Conservation (phyloP, 2,329 filamentous ascomycete species). For the Coniella lustricola region DNA sequence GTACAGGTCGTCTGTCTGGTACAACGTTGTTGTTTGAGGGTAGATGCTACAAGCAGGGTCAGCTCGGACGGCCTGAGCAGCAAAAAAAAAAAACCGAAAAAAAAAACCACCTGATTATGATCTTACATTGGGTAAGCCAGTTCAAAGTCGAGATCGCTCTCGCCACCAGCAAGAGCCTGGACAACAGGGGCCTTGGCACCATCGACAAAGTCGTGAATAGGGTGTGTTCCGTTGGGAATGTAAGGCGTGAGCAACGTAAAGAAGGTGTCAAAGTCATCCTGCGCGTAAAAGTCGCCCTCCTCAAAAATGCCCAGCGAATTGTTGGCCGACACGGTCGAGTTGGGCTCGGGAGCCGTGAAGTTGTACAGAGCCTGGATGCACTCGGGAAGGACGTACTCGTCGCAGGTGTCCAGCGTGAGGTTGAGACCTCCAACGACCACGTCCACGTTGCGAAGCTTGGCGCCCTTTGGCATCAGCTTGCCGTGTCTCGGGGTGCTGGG, state of each 20-base stretch:
- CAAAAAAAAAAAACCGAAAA: too few relatives aligned
- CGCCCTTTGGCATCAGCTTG: slow-evolving; percentile 2
- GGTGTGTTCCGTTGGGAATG: slow-evolving; percentile 8
- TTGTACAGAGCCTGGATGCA: slow-evolving; percentile 28
- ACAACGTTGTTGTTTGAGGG: slow-evolving; percentile 31
- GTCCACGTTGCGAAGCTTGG: background rate
- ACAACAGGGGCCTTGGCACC: slow-evolving; percentile 2
- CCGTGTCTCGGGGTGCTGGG: background rate
- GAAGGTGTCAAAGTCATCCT: slow-evolving; percentile 10
- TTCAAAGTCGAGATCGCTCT: slow-evolving; percentile 6
- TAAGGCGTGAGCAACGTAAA: slow-evolving; percentile 3
- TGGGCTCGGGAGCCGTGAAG: slow-evolving; percentile 14
- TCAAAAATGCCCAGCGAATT: slow-evolving; percentile 15
- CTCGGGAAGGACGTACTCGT: slow-evolving; percentile 25
- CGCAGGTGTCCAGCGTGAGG: slow-evolving; percentile 20
- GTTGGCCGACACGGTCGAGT: slow-evolving; percentile 6
- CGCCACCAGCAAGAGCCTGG: slow-evolving; percentile 2
- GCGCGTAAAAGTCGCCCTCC: slow-evolving; percentile 11
- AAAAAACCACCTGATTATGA: too few relatives aligned
- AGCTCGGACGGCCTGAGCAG: background rate
- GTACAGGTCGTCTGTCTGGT: slow-evolving; percentile 35
- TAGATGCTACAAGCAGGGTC: slow-evolving; percentile 22
- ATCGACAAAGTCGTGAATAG: slow-evolving; percentile 4
- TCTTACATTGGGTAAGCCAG: slow-evolving; percentile 10
- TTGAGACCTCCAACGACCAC: background rate